These are phyloP conservation scores for Phaffia rhodozyma DNA, from an alignment of 1,284 basidiomycete genomes.

Conservation along the genomic window DNA sequence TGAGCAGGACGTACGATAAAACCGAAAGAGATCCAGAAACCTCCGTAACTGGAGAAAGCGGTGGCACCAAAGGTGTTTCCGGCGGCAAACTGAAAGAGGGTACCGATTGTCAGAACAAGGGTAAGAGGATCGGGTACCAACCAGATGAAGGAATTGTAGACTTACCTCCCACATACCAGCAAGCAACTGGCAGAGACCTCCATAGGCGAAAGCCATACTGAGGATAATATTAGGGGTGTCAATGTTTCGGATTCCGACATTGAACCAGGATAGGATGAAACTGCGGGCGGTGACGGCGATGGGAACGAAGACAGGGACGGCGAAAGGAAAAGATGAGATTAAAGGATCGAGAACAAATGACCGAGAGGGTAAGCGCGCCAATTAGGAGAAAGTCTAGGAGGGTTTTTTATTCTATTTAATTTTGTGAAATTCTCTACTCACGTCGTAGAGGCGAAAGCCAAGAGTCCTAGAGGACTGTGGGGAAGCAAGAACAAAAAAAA, in stretches of 20 bases:
- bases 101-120: too few relatives aligned
- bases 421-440: slow-evolving; percentile 26
- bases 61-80: slow-evolving; percentile 50
- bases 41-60: slow-evolving; percentile 72
- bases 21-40: slow-evolving; percentile 71
- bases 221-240: slow-evolving; percentile 34
- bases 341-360: background rate
- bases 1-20: slow-evolving; percentile 21
- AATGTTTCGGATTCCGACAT: slow-evolving; percentile 24
- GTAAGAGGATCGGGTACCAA: too few relatives aligned
- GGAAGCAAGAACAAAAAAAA: too few relatives aligned
- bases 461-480: slow-evolving; percentile 32
- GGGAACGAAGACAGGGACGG: background rate
- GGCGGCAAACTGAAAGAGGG: slow-evolving; percentile 44
- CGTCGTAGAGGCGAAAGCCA: slow-evolving; percentile 34
- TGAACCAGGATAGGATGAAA: slow-evolving; percentile 6
- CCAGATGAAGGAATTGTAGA: background rate
- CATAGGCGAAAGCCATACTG: slow-evolving; percentile 69
- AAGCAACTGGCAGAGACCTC: slow-evolving; percentile 60
- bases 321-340: background rate
- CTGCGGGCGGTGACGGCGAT: background rate
- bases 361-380: background rate
- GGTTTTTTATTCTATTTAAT: background rate
- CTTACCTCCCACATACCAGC: slow-evolving; percentile 43
- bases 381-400: background rate